These are phyloP conservation scores for Aspergillus conjunctus DNA, from an alignment of 495 filamentous ascomycete genomes.

Conservation along the genomic window DNA sequence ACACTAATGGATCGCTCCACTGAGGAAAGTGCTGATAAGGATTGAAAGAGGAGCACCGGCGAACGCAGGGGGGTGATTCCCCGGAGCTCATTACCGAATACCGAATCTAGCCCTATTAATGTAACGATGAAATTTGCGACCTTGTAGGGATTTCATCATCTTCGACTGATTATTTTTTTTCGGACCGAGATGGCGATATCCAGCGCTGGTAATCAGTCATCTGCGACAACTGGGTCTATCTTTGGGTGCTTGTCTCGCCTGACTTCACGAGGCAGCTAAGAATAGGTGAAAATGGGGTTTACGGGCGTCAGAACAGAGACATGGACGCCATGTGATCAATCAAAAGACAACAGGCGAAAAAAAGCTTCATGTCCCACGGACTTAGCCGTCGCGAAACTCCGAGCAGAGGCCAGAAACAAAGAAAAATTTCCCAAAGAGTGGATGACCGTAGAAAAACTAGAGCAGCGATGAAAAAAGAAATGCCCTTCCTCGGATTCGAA, in stretches of 20 bases:
- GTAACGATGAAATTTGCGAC: too few relatives aligned
- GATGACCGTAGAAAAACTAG: neutral
- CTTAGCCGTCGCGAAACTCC: neutral
- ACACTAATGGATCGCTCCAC: neutral
- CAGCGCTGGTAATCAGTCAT: neutral
- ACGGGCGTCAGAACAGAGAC: neutral
- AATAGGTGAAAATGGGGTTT: neutral
- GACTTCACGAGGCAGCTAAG: neutral
- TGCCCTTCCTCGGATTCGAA: slow-evolving; percentile 6
- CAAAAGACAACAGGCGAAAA: neutral
- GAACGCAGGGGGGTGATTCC: too few relatives aligned
- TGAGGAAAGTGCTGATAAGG: neutral
- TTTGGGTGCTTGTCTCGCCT: neutral
- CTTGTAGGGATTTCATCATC: neutral
- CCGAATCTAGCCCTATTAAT: neutral
- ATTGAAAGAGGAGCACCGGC: neutral
- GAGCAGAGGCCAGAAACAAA: neutral
- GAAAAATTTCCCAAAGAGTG: neutral
- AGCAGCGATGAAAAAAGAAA: neutral
- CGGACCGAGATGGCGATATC: too few relatives aligned
- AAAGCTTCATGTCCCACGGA: neutral
- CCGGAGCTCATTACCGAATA: neutral
- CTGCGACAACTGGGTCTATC: neutral
- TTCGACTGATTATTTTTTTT: neutral
- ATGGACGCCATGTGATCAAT: slow-evolving; percentile 10